Evolutionary conservation across 2,329 filamentous ascomycete genomes (phyloP).

Genomic region (Penicillium corylophilum): DNA sequence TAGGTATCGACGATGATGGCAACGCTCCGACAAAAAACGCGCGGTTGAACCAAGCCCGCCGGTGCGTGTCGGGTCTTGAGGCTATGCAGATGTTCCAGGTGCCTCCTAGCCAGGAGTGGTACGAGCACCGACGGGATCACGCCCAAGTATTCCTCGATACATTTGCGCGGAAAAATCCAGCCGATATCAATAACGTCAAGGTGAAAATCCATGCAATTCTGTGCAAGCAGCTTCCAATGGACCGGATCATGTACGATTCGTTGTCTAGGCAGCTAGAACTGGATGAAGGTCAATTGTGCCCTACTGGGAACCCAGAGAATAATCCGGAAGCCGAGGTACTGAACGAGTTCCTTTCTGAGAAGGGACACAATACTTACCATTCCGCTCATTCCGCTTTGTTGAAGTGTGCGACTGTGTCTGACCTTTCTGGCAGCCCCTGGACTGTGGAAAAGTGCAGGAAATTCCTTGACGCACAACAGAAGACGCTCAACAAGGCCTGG

Average conservation of each 20-base stretch:
- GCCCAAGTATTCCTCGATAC: constrained; percentile 57
- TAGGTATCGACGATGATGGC: constrained; percentile 56
- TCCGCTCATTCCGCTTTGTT: constrained; percentile 38
- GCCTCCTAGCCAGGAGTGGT: constrained; percentile 52
- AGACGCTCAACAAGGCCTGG: neutral
- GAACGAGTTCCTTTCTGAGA: constrained; percentile 41
- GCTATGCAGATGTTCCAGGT: constrained; percentile 55
- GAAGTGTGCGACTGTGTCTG: constrained; percentile 45
- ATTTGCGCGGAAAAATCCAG: constrained; percentile 52
- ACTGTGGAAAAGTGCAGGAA: neutral
- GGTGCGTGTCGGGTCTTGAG: constrained; percentile 47
- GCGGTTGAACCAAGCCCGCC: constrained; percentile 40
- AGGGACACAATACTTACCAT: constrained; percentile 37
- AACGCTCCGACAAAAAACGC: constrained; percentile 45
- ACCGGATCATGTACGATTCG: constrained; percentile 56
- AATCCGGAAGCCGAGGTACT: constrained; percentile 39
- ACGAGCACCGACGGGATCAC: constrained; percentile 50
- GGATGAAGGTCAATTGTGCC: neutral
- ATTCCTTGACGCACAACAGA: neutral
- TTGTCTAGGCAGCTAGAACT: constrained; percentile 24
- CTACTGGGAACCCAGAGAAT: neutral
- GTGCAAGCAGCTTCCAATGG: constrained; percentile 46
- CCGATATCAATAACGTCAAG: constrained; percentile 47
- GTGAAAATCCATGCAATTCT: constrained; percentile 46
- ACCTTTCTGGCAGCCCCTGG: constrained; percentile 26